Percentiles rank a stretch among this genome's conserved stretches.
These are phyloP conservation scores for Ashbya aceris DNA, from an alignment of 1,139 yeast genomes.

Conservation along the genomic window DNA sequence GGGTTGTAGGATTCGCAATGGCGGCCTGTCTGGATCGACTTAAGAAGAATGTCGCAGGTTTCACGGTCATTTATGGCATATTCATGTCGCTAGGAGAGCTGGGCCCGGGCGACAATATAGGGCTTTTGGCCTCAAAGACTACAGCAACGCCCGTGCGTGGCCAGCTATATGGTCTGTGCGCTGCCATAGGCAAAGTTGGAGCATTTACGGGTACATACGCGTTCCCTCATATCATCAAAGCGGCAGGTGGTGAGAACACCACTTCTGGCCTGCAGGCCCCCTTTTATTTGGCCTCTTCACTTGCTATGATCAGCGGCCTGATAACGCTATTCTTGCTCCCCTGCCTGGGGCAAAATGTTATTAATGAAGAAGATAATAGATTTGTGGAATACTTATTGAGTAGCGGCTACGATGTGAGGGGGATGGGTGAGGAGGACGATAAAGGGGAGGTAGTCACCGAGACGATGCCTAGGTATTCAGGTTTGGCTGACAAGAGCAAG, in stretches of 20 bases:
- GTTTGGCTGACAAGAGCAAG: too few relatives aligned
- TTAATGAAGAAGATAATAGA: conserved; percentile 63
- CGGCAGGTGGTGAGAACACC: conserved; percentile 39
- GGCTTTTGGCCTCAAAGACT: conserved; percentile 78
- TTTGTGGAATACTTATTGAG: conserved; percentile 51
- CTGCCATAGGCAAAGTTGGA: conserved; percentile 85
- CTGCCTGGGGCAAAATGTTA: conserved; percentile 72
- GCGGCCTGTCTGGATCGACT: conserved; percentile 57
- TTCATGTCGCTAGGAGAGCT: conserved; percentile 83
- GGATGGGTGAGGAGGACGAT: background rate
- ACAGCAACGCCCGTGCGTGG: conserved; percentile 85
- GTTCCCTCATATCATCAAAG: conserved; percentile 63
- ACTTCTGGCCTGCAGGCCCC: conserved; percentile 61
- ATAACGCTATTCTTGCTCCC: conserved; percentile 70
- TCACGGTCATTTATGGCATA: conserved; percentile 79
- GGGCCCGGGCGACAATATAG: conserved; percentile 91
- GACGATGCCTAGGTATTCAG: too few relatives aligned
- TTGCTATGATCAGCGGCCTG: conserved; percentile 64
- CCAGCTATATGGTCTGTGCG: conserved; percentile 82
- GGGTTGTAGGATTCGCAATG: conserved; percentile 77
- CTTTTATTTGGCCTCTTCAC: conserved; percentile 69
- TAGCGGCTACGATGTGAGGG: background rate
- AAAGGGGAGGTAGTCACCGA: too few relatives aligned
- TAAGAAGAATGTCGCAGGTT: conserved; percentile 57
- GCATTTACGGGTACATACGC: conserved; percentile 87